phyloP scores from a whole-genome alignment of 2,329 filamentous ascomycete genomes.

The Chrysosporium keratinophilum region DNA sequence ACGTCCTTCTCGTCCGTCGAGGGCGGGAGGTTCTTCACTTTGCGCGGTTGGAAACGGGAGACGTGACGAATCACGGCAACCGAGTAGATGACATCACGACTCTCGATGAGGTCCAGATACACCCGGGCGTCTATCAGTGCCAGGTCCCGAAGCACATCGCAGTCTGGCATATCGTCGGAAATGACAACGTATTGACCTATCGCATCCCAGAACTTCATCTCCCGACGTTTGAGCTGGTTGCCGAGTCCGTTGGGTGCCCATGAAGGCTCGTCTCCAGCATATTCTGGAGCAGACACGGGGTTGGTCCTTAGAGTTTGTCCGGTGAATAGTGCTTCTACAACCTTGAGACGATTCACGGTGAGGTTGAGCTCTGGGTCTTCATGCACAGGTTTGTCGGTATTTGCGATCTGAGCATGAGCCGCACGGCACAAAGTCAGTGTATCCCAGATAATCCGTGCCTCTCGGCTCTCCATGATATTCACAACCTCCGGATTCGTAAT shows the following conservation, averaged over 20 bases:
- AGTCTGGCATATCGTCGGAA: slow-evolving; percentile 47
- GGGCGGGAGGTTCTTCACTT: slow-evolving; percentile 49
- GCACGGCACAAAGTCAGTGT: slow-evolving; percentile 46
- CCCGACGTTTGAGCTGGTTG: slow-evolving; percentile 31
- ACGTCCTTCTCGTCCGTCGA: slow-evolving; percentile 56
- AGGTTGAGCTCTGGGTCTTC: slow-evolving; percentile 51
- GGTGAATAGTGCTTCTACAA: slow-evolving; percentile 66
- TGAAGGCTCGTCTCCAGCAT: slow-evolving; percentile 14
- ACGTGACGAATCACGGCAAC: slow-evolving; percentile 70
- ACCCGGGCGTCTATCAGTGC: slow-evolving; percentile 56
- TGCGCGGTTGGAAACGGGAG: slow-evolving; percentile 42
- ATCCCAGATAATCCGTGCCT: slow-evolving; percentile 52
- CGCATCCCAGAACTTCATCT: slow-evolving; percentile 73
- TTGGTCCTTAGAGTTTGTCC: slow-evolving; percentile 53
- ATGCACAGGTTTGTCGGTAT: slow-evolving; percentile 25
- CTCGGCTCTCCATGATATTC: slow-evolving; percentile 41
- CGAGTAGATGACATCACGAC: slow-evolving; percentile 82
- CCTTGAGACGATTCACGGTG: slow-evolving; percentile 58
- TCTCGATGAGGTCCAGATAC: slow-evolving; percentile 69
- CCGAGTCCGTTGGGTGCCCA: slow-evolving; percentile 9
- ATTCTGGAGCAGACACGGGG: slow-evolving; percentile 29
- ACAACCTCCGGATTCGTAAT: slow-evolving; percentile 30
- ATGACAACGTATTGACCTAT: slow-evolving; percentile 62
- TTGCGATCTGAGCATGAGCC: slow-evolving; percentile 21
- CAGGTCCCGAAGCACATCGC: slow-evolving; percentile 52